A percentile compares a stretch with the other conserved stretches of the same genome.
Conservation (phyloP, 2,329 filamentous ascomycete species). For the Ophiosphaerella korrae region DNA sequence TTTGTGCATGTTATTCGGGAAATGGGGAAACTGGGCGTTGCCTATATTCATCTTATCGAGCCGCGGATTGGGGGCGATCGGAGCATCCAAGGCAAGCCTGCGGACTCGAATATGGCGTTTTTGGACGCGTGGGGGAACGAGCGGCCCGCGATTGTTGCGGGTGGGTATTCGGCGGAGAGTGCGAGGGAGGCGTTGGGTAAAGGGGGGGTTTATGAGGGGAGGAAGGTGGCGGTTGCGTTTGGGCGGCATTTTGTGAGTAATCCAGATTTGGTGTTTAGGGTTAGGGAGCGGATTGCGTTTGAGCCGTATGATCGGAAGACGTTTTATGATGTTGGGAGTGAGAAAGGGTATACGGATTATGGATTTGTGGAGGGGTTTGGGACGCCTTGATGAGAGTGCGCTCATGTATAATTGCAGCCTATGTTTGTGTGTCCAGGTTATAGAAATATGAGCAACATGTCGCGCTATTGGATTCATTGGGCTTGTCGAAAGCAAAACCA, state of each 20-base stretch:
- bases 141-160: conserved; percentile 44
- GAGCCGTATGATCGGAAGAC: conserved; percentile 46
- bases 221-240: conserved; percentile 49
- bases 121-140: conserved; percentile 12
- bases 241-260: conserved; percentile 53
- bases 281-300: conserved; percentile 47
- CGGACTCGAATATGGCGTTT: conserved; percentile 3
- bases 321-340: conserved; percentile 15
- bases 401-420: too few species aligned
- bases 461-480: too few species aligned
- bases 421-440: too few species aligned
- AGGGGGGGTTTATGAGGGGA: conserved; percentile 32
- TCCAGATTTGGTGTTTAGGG: conserved; percentile 52
- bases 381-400: too few species aligned
- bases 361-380: background rate
- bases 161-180: conserved; percentile 46
- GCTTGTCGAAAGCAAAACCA: too few species aligned
- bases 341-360: conserved; percentile 21
- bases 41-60: conserved; percentile 58
- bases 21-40: conserved; percentile 57
- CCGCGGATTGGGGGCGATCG: conserved; percentile 53
- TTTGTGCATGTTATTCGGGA: conserved; percentile 57
- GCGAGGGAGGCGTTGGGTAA: conserved; percentile 31
- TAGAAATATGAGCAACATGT: too few species aligned
- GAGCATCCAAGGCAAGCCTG: conserved; percentile 35